Evolutionary conservation across 2,329 filamentous ascomycete genomes (phyloP), one percentile per base, ranked within the genome.

Genomic region (Helotiales sp.): DNA sequence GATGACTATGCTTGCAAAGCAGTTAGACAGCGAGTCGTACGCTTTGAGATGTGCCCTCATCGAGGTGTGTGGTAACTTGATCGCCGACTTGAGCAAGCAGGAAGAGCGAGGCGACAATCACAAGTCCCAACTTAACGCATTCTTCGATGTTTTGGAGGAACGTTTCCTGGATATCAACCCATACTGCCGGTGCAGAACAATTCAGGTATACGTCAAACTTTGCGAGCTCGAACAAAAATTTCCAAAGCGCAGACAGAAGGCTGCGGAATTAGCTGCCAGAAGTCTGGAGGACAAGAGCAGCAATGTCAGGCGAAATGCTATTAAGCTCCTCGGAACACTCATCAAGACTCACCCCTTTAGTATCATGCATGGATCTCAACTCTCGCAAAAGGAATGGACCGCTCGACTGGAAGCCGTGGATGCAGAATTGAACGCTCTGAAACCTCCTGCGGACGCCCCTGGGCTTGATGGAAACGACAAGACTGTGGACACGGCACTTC

Each of bases 281-380:
- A 98, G 93, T 72, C 79, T 99, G 2, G 91, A 97, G 73, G 96
- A 99, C 76, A 98, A 96, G 80, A 98, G 93, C 76, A 99, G 95
- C 74, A 96, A 98, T 68, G 95, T 99, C 30, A 84, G 95, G 61
- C 85, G 93, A 58, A 98, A 98, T 71, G 93, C 95, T 2, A 95
- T 99, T 72, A 98, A 96, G 74, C 78, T 99, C 6, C 81, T 99
- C 1, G 90, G 88, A 5, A 89, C 89, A 42, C 79, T 99, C 6
- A 91, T 99, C 67, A 91, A 93, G 62, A 97, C 93, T 0, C 95
- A 99, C 72, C 95, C 95, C 1, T 99, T 97, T 68, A 91, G 89
- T 34, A 86, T 93, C 17, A 88, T 97, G 77, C 92, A 98, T 68
- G 93, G 92, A 22, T 92, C 91, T 0, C 87, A 95, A 67, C 83